These are phyloP conservation scores for Pichia nakasei DNA, from an alignment of 805 yeast genomes.

Conservation along the genomic window DNA sequence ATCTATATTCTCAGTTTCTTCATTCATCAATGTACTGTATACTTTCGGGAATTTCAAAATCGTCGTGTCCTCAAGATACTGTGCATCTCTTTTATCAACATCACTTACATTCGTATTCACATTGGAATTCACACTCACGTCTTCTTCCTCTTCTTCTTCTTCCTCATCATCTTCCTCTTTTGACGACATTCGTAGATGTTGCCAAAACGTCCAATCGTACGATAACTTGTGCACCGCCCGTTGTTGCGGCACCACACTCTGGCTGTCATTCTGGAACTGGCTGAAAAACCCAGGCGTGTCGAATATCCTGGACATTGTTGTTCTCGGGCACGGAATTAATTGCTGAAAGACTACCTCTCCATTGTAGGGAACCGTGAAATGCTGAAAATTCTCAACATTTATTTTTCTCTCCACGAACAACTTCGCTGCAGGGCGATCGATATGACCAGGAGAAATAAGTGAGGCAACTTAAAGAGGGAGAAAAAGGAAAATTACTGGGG, in stretches of 20 bases:
- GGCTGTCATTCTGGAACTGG: no score
- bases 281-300: neutral
- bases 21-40: constrained; percentile 11
- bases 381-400: no score
- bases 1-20: constrained; percentile 25
- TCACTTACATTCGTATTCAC: neutral
- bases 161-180: neutral
- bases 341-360: no score
- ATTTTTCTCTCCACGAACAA: no score
- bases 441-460: no score
- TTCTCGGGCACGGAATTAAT: no score
- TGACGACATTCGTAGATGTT: neutral
- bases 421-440: no score
- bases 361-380: no score
- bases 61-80: constrained; percentile 37
- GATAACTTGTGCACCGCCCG: neutral
- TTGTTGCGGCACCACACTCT: no score
- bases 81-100: constrained; percentile 10
- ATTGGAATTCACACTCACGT: constrained; percentile 2
- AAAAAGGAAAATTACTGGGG: no score
- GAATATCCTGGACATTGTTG: neutral
- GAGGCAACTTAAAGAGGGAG: no score
- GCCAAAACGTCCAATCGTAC: neutral
- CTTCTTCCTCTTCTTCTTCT: neutral
- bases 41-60: constrained; percentile 33